phyloP scores from a whole-genome alignment of 2,329 filamentous ascomycete species.

The Fusarium phyllophilum region DNA sequence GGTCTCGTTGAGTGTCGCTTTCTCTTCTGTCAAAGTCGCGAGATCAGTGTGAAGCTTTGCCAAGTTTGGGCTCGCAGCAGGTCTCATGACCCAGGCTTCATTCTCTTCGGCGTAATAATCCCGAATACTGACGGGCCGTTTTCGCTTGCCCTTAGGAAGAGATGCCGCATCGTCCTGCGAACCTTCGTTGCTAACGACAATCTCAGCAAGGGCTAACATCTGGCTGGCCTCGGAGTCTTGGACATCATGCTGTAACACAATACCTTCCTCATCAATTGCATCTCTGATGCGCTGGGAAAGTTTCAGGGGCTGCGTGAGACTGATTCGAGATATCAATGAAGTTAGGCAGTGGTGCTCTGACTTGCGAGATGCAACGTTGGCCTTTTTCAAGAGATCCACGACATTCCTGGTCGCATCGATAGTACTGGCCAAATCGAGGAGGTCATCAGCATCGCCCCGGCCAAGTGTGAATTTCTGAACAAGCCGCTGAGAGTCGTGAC shows the following conservation, averaged over 20 bases:
- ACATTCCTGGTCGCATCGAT: constrained; percentile 79
- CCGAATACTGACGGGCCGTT: constrained; percentile 57
- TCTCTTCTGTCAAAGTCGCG: constrained; percentile 67
- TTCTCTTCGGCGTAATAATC: constrained; percentile 70
- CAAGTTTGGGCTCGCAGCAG: constrained; percentile 73
- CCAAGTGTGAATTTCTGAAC: constrained; percentile 95
- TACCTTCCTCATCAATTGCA: constrained; percentile 91
- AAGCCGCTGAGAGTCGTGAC: constrained; percentile 86
- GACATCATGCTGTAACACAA: constrained; percentile 81
- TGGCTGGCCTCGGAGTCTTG: constrained; percentile 77
- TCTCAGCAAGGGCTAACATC: constrained; percentile 78
- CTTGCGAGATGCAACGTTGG: constrained; percentile 18
- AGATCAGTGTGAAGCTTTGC: constrained; percentile 75
- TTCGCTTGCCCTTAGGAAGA: constrained; percentile 65
- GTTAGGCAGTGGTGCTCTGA: constrained; percentile 51
- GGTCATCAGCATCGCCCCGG: constrained; percentile 89
- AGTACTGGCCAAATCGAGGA: constrained; percentile 84
- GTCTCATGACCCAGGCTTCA: constrained; percentile 73
- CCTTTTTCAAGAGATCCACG: constrained; percentile 55
- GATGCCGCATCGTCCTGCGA: constrained; percentile 64
- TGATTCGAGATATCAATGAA: constrained; percentile 66
- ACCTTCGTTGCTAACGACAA: constrained; percentile 74
- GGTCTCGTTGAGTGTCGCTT: constrained; percentile 65
- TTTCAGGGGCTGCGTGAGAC: constrained; percentile 71
- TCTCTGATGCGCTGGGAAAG: constrained; percentile 77